phyloP scores from a whole-genome alignment of 441 rosid genomes.

The Gossypium trilobum region DNA sequence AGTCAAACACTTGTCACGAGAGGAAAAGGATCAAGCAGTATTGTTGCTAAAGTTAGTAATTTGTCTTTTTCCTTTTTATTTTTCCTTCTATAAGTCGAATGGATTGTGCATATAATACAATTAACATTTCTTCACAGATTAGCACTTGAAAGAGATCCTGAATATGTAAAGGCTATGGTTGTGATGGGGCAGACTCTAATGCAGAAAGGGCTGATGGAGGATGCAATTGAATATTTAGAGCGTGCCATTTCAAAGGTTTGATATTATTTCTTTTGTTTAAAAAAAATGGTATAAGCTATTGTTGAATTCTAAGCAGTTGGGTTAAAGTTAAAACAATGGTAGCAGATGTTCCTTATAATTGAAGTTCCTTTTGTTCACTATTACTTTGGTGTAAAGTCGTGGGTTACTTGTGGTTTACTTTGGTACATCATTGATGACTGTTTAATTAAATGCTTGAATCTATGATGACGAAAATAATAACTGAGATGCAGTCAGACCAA shows the following conservation, averaged over 20 bases:
- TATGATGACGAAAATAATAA: background rate
- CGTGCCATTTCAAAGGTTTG: slow-evolving; percentile 70
- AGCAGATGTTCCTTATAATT: background rate
- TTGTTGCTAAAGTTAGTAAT: slow-evolving; percentile 42
- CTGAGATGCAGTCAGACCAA: background rate
- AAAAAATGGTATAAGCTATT: background rate
- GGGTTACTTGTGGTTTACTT: background rate
- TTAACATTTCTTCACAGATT: slow-evolving; percentile 33
- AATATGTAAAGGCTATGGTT: slow-evolving; percentile 42
- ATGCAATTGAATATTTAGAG: slow-evolving; percentile 61
- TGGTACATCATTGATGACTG: background rate
- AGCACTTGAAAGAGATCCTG: slow-evolving; percentile 72
- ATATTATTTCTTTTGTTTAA: background rate
- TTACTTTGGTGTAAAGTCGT: background rate
- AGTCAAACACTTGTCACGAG: slow-evolving; percentile 43
- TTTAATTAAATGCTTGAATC: background rate
- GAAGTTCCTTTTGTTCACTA: background rate
- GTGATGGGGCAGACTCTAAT: slow-evolving; percentile 63
- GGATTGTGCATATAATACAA: background rate
- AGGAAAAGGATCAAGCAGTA: slow-evolving; percentile 42
- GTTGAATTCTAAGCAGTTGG: background rate
- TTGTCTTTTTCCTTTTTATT: background rate
- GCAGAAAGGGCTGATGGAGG: slow-evolving; percentile 40
- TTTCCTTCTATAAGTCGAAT: background rate
- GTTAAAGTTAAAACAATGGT: background rate